These are phyloP conservation scores for Amorphotheca resinae DNA, from an alignment of 495 filamentous ascomycete species.

Conservation along the genomic window DNA sequence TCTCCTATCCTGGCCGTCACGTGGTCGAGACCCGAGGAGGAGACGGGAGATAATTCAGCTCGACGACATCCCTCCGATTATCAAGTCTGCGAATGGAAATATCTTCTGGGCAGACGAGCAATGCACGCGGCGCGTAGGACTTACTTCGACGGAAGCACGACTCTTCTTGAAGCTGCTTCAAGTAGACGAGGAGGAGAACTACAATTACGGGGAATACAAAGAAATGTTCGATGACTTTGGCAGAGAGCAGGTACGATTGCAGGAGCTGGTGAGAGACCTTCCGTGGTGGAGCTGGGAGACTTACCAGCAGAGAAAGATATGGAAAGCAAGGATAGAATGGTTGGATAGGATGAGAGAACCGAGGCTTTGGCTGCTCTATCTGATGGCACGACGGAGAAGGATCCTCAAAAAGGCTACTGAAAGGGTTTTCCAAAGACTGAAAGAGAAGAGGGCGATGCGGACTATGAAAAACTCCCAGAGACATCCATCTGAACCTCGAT, in stretches of 20 bases:
- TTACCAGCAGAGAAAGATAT: slow-evolving; percentile 3
- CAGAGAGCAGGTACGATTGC: slow-evolving; percentile 3
- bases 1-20: not conserved
- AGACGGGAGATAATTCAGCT: slow-evolving; percentile 4
- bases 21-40: not conserved
- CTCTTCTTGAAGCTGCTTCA: slow-evolving; percentile 14
- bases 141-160: slow-evolving; percentile 12
- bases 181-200: slow-evolving; percentile 12
- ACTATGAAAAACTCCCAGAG: not conserved
- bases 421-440: slow-evolving; percentile 3
- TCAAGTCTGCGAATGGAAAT: slow-evolving; percentile 16
- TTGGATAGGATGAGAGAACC: slow-evolving; percentile 13
- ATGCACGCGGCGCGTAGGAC: slow-evolving; percentile 14
- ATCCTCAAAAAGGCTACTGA: slow-evolving; percentile 9
- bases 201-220: slow-evolving; percentile 14
- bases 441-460: slow-evolving; percentile 8
- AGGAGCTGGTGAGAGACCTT: slow-evolving; percentile 3
- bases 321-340: slow-evolving; percentile 13
- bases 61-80: slow-evolving; percentile 17
- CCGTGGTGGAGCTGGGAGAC: slow-evolving; percentile 8
- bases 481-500: not conserved
- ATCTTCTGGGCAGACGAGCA: slow-evolving; percentile 17
- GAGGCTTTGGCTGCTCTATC: slow-evolving; percentile 12
- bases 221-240: slow-evolving; percentile 15
- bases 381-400: slow-evolving; percentile 14